phyloP scores from a whole-genome alignment of 495 filamentous ascomycete genomes.

The Apodospora peruviana region DNA sequence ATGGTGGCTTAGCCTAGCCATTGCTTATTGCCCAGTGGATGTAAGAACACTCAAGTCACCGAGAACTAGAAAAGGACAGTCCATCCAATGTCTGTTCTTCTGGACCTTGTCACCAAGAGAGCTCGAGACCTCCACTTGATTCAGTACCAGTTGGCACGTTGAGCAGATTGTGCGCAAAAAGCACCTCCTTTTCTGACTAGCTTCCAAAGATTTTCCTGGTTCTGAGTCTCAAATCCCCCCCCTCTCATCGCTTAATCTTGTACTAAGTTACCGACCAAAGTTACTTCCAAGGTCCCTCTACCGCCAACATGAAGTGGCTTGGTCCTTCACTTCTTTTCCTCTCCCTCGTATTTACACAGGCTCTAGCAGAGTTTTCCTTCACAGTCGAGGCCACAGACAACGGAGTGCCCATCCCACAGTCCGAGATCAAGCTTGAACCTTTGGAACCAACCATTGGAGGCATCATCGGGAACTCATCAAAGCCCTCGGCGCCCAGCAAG shows the following conservation, averaged over 20 bases:
- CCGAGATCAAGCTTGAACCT: conserved; percentile 21
- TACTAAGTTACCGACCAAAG: neutral
- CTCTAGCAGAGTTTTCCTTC: conserved; percentile 16
- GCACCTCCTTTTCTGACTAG: neutral
- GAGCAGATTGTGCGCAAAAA: neutral
- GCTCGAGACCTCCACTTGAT: no score
- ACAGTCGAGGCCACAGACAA: conserved; percentile 17
- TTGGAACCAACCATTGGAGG: conserved; percentile 9
- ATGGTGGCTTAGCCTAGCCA: no score
- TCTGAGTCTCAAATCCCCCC: neutral
- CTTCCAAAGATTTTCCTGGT: neutral
- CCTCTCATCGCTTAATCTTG: no score
- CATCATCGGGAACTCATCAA: neutral
- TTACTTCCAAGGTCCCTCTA: neutral
- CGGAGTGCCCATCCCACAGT: conserved; percentile 18
- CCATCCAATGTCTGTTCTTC: no score
- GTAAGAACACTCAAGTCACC: no score
- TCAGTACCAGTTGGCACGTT: neutral
- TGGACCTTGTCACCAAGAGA: no score
- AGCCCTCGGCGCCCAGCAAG: neutral
- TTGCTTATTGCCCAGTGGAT: no score
- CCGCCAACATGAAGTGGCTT: conserved; percentile 9
- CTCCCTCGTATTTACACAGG: conserved; percentile 11
- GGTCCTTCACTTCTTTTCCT: conserved; percentile 7
- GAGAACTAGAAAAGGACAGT: no score